Evolutionary conservation across 371 early-diverging fungal genomes (phyloP), one percentile per base, ranked within the genome.

Genomic region (Rhizomucor miehei): DNA sequence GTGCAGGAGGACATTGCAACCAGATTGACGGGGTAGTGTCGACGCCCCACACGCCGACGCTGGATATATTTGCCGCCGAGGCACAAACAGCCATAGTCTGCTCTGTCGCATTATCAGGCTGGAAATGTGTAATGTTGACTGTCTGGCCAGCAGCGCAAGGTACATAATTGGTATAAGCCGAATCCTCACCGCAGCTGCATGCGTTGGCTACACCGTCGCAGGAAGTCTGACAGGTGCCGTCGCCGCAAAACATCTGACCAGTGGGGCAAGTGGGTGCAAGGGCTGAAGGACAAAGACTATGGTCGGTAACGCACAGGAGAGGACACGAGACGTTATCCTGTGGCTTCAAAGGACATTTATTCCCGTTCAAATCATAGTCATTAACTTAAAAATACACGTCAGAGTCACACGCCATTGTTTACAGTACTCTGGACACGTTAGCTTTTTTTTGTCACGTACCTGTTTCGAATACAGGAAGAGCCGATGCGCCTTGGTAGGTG

Each of bases 141-240:
- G 20, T 48, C 52, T 69, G 77, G 23, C 67, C 65, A 45, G 71
- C 58, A 38, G 69, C 67, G 58, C 80, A 80, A 11, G 77, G 76
- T 6, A 67, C 55, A 57, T 73, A 73, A 36, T 58, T 60, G 37
- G 49, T 46, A 40, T 47, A 38, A 34, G 46, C 39, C 37, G 57
- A 44, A 36, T 60, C 46, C 37, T 66, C 67, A 36, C 63, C 67
- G 60, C 77, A 75, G 13, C 59, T 58, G 57, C 81, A 80, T 8
- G 59, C 63, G 38, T 80, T 80, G 16, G 46, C 47, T 40, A 74
- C 72, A 29, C 63, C 69, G 6, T 62, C 63, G 49, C 84, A 81
- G 3, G 67, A 63, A n/a, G 54, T 14, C 24, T 73, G 57, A 62
- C 86, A 86, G 14, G 69, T 65, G 37, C 86, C 86, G 56, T 86